Evolutionary conservation across 371 early-diverging fungal genomes (phyloP), one percentile per base, ranked within the genome.

Genomic region (Funneliformis caledonium): DNA sequence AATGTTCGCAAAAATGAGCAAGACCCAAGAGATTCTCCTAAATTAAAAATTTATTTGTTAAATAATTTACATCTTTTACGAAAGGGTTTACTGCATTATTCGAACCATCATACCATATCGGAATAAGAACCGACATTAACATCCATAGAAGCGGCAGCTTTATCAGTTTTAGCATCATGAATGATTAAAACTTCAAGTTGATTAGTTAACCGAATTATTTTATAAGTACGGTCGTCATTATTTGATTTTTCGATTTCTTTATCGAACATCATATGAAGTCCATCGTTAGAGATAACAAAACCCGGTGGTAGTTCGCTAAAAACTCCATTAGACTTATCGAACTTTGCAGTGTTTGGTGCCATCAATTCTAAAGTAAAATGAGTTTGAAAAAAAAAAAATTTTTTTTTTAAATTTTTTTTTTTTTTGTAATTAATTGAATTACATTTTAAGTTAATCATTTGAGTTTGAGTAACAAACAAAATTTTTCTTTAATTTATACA

Each of bases 1-100:
- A 85, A 85, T 99, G 99, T 85, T 99, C 99, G 84, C 96, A 95
- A 85, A 99, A 99, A 87, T 99, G 99, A 19, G 99, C 99, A 80
- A 99, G 86, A 1, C 99, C 99, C 82, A 94, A 94, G 50, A 93
- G 87, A 74, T 91, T 90, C 64, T 33, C 14, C 77, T 76, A 64
- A 64, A 50, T 72, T 16, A 37, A 42, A 37, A 19, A 8, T 26
- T 26, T 26, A 26, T 26, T 26, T 42, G 37, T 43, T 37, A 42
- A 69, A 33, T 14, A 73, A 19, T 73, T n/a, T 37, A 37, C 37
- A 26, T 37, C 37, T 37, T 37, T 37, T 37, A 37, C 37, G 37
- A 26, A 26, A 26, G 26, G 26, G 26, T 26, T 26, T 26, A 26
- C 26, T 26, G 26, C 26, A 26, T 37, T 37, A 26, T 31, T 26